These are phyloP conservation scores for Trichopus zeylanicus DNA, from an alignment of 116 monocot species.

Conservation along the genomic window DNA sequence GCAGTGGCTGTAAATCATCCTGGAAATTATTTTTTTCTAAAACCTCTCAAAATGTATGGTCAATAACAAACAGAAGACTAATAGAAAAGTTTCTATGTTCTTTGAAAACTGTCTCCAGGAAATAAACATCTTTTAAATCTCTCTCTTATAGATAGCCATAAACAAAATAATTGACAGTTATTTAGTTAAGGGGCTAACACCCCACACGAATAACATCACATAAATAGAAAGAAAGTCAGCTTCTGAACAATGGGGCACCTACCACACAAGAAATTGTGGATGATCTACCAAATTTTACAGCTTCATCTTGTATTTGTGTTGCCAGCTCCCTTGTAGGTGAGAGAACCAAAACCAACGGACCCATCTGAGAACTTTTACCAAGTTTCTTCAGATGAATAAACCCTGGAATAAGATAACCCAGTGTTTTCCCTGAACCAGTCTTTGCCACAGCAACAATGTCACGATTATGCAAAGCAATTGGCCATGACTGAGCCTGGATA, in stretches of 20 bases:
- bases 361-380: slow-evolving; percentile 47
- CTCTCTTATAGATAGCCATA: not conserved
- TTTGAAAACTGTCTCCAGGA: too few species aligned
- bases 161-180: not conserved
- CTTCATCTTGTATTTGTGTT: slow-evolving; percentile 85
- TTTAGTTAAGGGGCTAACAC: not conserved
- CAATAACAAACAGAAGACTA: too few species aligned
- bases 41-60: too few species aligned
- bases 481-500: slow-evolving; percentile 93
- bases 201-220: not conserved
- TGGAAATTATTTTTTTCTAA: too few species aligned
- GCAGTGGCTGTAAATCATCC: too few species aligned
- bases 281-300: slow-evolving; percentile 72
- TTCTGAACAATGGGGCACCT: slow-evolving; percentile 10
- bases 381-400: slow-evolving; percentile 69
- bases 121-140: not conserved
- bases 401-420: slow-evolving; percentile 84
- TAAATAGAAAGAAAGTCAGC: not conserved
- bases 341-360: slow-evolving; percentile 79
- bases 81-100: too few species aligned
- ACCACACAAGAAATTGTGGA: slow-evolving; percentile 83
- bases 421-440: slow-evolving; percentile 93
- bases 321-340: slow-evolving; percentile 96
- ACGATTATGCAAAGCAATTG: slow-evolving; percentile 65
- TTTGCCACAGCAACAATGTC: slow-evolving; percentile 94